These are phyloP conservation scores for Phtheirospermum japonicum DNA, from an alignment of 257 asterid genomes.

Conservation along the genomic window DNA sequence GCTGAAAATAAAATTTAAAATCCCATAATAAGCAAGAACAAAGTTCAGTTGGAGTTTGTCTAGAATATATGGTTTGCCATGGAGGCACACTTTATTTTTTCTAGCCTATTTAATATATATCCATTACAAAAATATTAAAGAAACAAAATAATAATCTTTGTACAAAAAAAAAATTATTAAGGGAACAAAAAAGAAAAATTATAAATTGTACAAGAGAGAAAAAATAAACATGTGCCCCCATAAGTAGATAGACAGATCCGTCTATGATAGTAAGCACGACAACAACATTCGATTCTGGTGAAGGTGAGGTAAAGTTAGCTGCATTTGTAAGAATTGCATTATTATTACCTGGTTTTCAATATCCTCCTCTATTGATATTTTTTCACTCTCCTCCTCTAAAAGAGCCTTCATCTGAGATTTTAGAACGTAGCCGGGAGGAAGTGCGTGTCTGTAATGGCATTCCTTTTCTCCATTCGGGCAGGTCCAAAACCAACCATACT, in stretches of 20 bases:
- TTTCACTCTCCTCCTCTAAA: conserved; percentile 77
- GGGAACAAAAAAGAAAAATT: background rate
- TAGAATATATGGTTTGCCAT: too few relatives aligned
- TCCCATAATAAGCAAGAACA: too few relatives aligned
- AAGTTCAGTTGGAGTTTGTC: too few relatives aligned
- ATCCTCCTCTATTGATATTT: conserved; percentile 86
- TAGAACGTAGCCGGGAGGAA: conserved; percentile 90
- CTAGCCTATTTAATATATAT: too few relatives aligned
- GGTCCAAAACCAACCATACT: conserved; percentile 97
- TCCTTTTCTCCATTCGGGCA: conserved; percentile 94
- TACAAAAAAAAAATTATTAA: conserved; percentile 20
- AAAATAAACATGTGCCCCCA: too few relatives aligned
- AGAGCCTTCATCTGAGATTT: conserved; percentile 99
- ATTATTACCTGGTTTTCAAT: conserved; percentile 78
- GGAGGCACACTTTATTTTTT: too few relatives aligned
- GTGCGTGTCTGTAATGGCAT: conserved; percentile 91
- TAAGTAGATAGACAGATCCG: too few relatives aligned
- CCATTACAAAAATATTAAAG: too few relatives aligned
- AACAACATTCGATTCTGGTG: background rate
- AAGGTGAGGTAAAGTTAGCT: background rate
- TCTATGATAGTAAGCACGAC: background rate
- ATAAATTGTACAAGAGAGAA: too few relatives aligned
- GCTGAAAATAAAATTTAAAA: conserved; percentile 44
- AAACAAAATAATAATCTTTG: too few relatives aligned
- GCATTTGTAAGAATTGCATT: background rate